A percentile compares a stretch with the other conserved stretches of the same genome.
Conservation (phyloP, 2,329 filamentous ascomycete genomes). For the Talaromyces sp. region DNA sequence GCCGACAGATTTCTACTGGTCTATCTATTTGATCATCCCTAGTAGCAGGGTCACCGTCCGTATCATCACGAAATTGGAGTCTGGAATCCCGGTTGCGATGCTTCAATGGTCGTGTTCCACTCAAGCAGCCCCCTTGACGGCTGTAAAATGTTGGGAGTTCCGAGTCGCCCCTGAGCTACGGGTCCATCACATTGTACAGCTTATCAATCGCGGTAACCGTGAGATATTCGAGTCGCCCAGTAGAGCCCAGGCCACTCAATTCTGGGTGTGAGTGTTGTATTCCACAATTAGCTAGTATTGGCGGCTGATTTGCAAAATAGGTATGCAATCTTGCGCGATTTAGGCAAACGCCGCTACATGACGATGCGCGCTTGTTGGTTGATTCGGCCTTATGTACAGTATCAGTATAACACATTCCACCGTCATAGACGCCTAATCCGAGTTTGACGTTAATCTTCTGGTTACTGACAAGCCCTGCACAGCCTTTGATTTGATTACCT, state of each 20-base stretch:
- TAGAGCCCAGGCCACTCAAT: neutral
- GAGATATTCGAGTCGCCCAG: neutral
- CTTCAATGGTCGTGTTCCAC: neutral
- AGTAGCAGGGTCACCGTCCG: neutral
- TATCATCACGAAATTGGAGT: neutral
- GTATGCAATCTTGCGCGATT: neutral
- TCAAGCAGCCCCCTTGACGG: neutral
- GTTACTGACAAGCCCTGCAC: neutral
- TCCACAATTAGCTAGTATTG: neutral
- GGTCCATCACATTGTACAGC: neutral
- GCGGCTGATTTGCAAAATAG: neutral
- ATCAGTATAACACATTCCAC: neutral
- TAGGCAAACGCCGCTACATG: neutral
- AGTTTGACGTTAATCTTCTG: neutral
- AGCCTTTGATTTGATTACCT: neutral
- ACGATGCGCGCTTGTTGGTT: neutral
- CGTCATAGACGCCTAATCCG: neutral
- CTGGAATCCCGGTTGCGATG: neutral
- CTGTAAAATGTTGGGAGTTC: neutral
- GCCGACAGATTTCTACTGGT: neutral
- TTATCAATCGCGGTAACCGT: neutral
- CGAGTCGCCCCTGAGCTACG: neutral
- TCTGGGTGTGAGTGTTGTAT: neutral
- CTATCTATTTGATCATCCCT: neutral
- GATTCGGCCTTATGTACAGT: neutral